Evolutionary conservation across 1,284 basidiomycete species (phyloP), one percentile per base, ranked within the genome.

Genomic region (Fistulinella cinereoalba): DNA sequence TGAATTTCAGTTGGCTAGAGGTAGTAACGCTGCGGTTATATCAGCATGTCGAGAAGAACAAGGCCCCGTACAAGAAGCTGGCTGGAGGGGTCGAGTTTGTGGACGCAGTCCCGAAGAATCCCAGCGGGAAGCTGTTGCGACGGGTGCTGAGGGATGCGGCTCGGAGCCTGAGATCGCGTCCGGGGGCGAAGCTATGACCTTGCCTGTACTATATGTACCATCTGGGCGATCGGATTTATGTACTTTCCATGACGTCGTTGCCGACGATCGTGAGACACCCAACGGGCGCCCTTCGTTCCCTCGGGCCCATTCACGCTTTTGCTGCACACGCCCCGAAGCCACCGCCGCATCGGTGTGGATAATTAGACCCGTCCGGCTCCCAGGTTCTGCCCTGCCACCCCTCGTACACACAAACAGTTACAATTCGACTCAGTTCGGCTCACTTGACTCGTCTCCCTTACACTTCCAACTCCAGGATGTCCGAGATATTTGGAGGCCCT

Each of bases 21-120:
- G 33, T 47, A 43, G 32, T 49, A 42, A 59, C 44, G 44, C 11
- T 21, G 44, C 47, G 34, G 2, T 13, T n/a, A 4, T 7, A 22
- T 12, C 50, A 89, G 83, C 77, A 83, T 54, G 85, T 92, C 19
- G 71, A 81, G 6, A 83, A 86, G 50, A 66, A 73, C 47, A 92
- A 91, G 64, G 71, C 79, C 10, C 68, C 72, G 27, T 90, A 91
- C 68, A 91, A 92, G 64, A 75, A 75, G 52, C 68, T 92, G 1
- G 71, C 73, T 10, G 84, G 80, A 15, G 86, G 83, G 3, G 72
- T 90, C 6, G 79, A 81, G 55, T 83, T 89, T 50, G 69, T 86
- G 22, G 78, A 86, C 37, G 66, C 58, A 0, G 80, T 90, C 41
- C 86, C 86, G 5, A 89, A 83, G 72, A 87, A 81, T 55, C 80